Percentiles rank a stretch among this genome's conserved stretches.
These are phyloP conservation scores for Botrytis galanthina DNA, from an alignment of 2,329 filamentous ascomycete species.

Conservation along the genomic window DNA sequence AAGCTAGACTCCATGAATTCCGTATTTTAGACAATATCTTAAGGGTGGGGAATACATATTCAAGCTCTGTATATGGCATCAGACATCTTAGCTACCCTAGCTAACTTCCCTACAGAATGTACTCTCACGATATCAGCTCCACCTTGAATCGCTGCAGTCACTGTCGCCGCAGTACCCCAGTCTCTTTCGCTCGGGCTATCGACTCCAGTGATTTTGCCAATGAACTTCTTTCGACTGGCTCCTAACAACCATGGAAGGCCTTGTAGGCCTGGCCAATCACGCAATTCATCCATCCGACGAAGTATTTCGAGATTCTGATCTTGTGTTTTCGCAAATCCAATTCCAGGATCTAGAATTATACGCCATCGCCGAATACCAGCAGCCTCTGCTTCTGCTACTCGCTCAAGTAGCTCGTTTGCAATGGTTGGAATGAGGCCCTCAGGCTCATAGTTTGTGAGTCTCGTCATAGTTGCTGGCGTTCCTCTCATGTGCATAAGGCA, in stretches of 20 bases:
- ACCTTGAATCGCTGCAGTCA: constrained; percentile 79
- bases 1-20: neutral
- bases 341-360: constrained; percentile 88
- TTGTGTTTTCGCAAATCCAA: constrained; percentile 87
- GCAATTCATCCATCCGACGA: constrained; percentile 61
- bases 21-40: no score
- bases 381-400: constrained; percentile 70
- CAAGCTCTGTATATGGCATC: constrained; percentile 81
- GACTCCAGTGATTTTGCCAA: constrained; percentile 79
- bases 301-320: constrained; percentile 81
- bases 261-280: constrained; percentile 60
- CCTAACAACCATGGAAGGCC: constrained; percentile 87
- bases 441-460: constrained; percentile 49
- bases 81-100: constrained; percentile 76
- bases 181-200: constrained; percentile 65
- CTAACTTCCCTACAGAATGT: constrained; percentile 88
- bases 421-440: constrained; percentile 57
- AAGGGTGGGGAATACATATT: neutral
- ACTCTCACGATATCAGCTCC: constrained; percentile 91
- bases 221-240: constrained; percentile 83
- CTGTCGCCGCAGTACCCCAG: constrained; percentile 86
- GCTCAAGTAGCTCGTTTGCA: constrained; percentile 53
- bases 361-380: constrained; percentile 90
- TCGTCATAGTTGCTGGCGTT: constrained; percentile 63
- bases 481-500: constrained; percentile 75